Percentiles rank a stretch among this genome's conserved stretches.
Conservation (phyloP, 345 rosid species). For the Euphorbia lathyris region DNA sequence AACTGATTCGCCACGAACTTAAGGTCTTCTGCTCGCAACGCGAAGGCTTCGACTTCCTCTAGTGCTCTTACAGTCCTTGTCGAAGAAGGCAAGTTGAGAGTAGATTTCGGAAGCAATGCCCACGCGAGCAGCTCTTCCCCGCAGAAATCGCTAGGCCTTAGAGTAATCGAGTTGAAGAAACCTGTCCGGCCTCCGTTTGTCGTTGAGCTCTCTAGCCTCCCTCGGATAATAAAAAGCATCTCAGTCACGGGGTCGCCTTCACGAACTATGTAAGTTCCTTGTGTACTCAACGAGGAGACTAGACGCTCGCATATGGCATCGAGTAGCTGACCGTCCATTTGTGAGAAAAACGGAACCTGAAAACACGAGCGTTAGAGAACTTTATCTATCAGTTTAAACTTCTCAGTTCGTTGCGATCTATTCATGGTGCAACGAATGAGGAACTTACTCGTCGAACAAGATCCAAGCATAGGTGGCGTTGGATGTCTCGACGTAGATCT, state of each 20-base stretch:
- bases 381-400: no score
- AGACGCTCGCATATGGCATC: constrained; percentile 94
- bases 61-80: constrained; percentile 86
- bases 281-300: constrained; percentile 74
- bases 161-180: constrained; percentile 76
- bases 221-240: constrained; percentile 89
- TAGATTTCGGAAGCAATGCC: constrained; percentile 87
- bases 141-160: constrained; percentile 90
- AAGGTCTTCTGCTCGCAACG: constrained; percentile 83
- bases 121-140: constrained; percentile 93
- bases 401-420: not conserved
- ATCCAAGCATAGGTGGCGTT: constrained; percentile 55
- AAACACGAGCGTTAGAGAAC: constrained; percentile 5
- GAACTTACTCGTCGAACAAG: constrained; percentile 47
- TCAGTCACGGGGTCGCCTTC: constrained; percentile 92
- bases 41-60: constrained; percentile 93
- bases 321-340: constrained; percentile 93
- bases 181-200: constrained; percentile 93
- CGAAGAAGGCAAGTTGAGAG: constrained; percentile 73
- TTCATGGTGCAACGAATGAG: not conserved
- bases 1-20: constrained; percentile 92
- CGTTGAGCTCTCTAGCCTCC: constrained; percentile 84
- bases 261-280: constrained; percentile 78
- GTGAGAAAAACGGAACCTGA: constrained; percentile 90
- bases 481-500: constrained; percentile 50